phyloP scores from a whole-genome alignment of 805 yeast species.

The Pichia manshurica region DNA sequence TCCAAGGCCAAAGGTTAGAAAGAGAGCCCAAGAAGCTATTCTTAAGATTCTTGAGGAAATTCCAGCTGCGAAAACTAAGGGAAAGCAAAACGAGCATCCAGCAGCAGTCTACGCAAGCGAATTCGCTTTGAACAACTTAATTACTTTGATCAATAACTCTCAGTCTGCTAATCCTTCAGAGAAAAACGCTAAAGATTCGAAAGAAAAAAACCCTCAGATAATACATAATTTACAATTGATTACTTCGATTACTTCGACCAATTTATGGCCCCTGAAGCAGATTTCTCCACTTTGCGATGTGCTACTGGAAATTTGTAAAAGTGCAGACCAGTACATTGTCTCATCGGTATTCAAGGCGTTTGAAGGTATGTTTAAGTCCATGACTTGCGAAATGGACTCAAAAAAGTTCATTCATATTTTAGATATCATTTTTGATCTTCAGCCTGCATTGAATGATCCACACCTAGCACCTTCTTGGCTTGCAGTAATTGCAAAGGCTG shows the following conservation, averaged over 20 bases:
- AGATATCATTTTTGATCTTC: slow-evolving; percentile 67
- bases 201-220: slow-evolving; percentile 45
- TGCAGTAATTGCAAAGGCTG: slow-evolving; percentile 85
- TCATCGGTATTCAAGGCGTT: slow-evolving; percentile 78
- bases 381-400: slow-evolving; percentile 46
- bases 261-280: slow-evolving; percentile 74
- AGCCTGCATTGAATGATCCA: slow-evolving; percentile 76
- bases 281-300: slow-evolving; percentile 71
- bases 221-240: slow-evolving; percentile 77
- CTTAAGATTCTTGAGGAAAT: slow-evolving; percentile 46
- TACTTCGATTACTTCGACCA: slow-evolving; percentile 61
- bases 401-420: slow-evolving; percentile 61
- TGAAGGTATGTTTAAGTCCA: slow-evolving; percentile 67
- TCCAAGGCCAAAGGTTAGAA: slow-evolving; percentile 90
- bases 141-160: slow-evolving; percentile 36
- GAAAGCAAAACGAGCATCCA: slow-evolving; percentile 52
- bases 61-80: slow-evolving; percentile 59
- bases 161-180: slow-evolving; percentile 24
- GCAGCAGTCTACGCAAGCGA: slow-evolving; percentile 69
- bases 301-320: slow-evolving; percentile 67
- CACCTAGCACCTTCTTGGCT: slow-evolving; percentile 93
- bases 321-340: slow-evolving; percentile 81
- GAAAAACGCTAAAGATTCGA: slow-evolving; percentile 25
- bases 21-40: slow-evolving; percentile 91
- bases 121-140: slow-evolving; percentile 53